Evolutionary conservation across 805 yeast genomes (phyloP), one percentile per base, ranked within the genome.

Genomic region (Ogataea thermomethanolica): DNA sequence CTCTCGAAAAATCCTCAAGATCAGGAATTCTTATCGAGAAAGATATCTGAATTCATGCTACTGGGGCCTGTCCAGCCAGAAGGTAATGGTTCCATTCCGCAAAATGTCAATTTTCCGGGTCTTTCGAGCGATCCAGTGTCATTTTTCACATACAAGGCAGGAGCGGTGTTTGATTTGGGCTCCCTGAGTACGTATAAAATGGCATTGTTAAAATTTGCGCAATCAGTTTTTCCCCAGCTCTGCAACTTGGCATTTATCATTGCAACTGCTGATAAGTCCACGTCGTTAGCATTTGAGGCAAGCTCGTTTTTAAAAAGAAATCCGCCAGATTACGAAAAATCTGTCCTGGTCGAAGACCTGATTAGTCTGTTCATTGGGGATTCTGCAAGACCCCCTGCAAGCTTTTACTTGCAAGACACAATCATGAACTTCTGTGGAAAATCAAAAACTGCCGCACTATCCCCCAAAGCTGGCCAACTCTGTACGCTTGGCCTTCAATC

Each of bases 101-200:
- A 64, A 44, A 70, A 70, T 7, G 64, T 69, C 43, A 57, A 69
- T 3, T 70, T 78, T 42, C 88, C 91, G 0, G 95, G 95, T 0
- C 61, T 89, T 37, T 66, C 81, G 10, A 58, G 68, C 0, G 55
- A 56, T 0, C 88, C 83, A 29, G 71, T 75, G 13, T 57, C 74
- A 1, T 86, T 81, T 50, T 76, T 87, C 50, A 81, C 87, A 0
- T 71, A 70, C 39, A 76, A 76, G 46, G 87, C 91, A 2, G 91
- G 90, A 21, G 74, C 79, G 0, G 59, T 74, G 0, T 79, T 75
- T 53, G 74, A 74, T 38, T 63, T 66, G 5, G 69, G 69, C 0
- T 77, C 73, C 13, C 58, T 86, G 29, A 47, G 62, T 1, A 50
- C 42, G 5, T 68, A 64, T 35, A 78, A 73, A 44, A 46, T 41